phyloP scores from a whole-genome alignment of 2,329 filamentous ascomycete genomes.

The Exophiala dermatitidis region DNA sequence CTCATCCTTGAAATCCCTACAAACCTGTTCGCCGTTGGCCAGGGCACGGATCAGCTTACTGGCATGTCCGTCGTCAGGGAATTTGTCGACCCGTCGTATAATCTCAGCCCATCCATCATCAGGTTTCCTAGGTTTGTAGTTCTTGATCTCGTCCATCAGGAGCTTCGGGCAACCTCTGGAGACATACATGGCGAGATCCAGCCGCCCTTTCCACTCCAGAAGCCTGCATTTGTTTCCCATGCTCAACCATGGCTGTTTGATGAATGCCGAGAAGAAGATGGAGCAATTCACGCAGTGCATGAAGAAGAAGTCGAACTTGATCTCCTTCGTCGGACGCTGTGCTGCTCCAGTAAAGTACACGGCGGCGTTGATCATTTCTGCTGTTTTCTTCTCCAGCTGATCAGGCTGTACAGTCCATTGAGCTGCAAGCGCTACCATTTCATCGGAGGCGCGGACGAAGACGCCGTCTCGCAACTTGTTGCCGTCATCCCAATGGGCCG shows the following conservation, averaged over 20 bases:
- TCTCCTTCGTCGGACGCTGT: slow-evolving; percentile 54
- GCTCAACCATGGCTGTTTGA: slow-evolving; percentile 53
- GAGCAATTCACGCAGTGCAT: slow-evolving; percentile 72
- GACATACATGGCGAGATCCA: slow-evolving; percentile 67
- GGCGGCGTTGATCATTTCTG: slow-evolving; percentile 63
- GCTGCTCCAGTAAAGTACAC: slow-evolving; percentile 55
- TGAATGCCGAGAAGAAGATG: slow-evolving; percentile 63
- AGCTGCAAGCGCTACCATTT: slow-evolving; percentile 56
- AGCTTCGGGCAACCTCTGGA: slow-evolving; percentile 59
- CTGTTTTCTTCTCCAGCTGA: slow-evolving; percentile 51
- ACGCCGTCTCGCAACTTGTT: slow-evolving; percentile 66
- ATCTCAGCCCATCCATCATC: slow-evolving; percentile 39
- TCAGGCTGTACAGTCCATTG: slow-evolving; percentile 51
- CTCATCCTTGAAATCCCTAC: slow-evolving; percentile 32
- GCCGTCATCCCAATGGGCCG: slow-evolving; percentile 47
- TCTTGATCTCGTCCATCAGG: slow-evolving; percentile 50
- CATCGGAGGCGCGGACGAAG: slow-evolving; percentile 53
- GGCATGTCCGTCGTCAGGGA: slow-evolving; percentile 70
- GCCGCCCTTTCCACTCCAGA: slow-evolving; percentile 72
- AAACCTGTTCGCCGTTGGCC: slow-evolving; percentile 54
- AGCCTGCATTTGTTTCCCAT: slow-evolving; percentile 57
- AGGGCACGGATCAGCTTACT: slow-evolving; percentile 68
- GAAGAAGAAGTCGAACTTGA: slow-evolving; percentile 76
- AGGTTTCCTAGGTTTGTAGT: slow-evolving; percentile 50
- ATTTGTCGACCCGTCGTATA: slow-evolving; percentile 40